Base-by-base conservation (phyloP, 495 filamentous ascomycete genomes). In the Daldinia concentrica region DNA sequence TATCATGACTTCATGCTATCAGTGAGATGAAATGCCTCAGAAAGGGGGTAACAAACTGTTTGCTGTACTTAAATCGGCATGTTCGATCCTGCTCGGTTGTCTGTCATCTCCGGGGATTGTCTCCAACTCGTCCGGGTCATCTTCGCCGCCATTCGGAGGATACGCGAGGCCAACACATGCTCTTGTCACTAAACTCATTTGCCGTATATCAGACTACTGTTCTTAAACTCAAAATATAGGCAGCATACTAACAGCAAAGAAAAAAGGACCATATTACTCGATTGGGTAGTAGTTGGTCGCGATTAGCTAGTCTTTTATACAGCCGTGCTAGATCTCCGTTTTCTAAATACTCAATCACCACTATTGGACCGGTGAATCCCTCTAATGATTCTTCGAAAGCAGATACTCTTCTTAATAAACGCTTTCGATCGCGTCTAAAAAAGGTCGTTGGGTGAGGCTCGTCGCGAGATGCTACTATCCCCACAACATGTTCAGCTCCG, bases 231-330 rank as follows among this genome's bases (percentile, higher is more conserved):
- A 22, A 15, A 32, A 9, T 34, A 19, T 36, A 48, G 19, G 1
- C 0, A 27, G 55, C 1, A 26, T 48, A 68, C 64, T 68, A 1
- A 68, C 64, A 56, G 2, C 64, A 68, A n/a, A 68, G 58, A 58
- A 68, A 62, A 29, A 68, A 61, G 57, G 64, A 61, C 64, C 64
- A 68, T 34, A 68, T 43, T 52, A 68, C 22, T 36, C 64, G 36
- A 27, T 68, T 68, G 6, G 64, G 64, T 48, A 68, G 26, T 30
- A 68, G 37, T 19, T 61, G 48, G 4, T 68, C 48, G 27, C 54
- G 24, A 48, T 36, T 30, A n/a, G 56, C 15, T 19, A 61, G 43
- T 52, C 64, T 68, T 19, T 19, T 11, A 56, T 55, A 61, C 2
- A 68, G 6, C 64, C 36, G 32, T 6, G 14, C 17, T 17, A 68